Evolutionary conservation across 2,329 filamentous ascomycete species (phyloP).

Genomic region (Magnaporthiopsis incrustans): DNA sequence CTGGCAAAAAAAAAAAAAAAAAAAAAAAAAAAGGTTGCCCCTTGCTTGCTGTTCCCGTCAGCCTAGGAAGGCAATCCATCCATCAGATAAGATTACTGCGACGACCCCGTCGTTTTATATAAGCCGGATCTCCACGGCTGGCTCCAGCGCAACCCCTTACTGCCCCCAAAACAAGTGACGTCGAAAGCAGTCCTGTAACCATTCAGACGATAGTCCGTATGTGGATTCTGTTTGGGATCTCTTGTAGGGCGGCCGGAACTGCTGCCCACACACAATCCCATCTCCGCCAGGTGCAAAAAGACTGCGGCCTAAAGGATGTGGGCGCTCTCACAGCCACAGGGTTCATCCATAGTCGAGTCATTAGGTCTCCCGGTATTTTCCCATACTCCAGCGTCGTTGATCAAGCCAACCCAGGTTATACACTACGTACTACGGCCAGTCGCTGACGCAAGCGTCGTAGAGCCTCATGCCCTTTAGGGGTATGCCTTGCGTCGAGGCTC

Average conservation of each 20-base stretch:
- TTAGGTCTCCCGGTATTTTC: not conserved
- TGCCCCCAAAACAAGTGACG: not conserved
- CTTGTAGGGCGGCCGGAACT: too few species aligned
- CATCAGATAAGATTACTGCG: too few species aligned
- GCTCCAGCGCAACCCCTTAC: too few species aligned
- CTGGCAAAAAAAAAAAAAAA: too few species aligned
- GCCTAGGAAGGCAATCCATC: too few species aligned
- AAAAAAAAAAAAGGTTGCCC: too few species aligned
- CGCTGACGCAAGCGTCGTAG: not conserved
- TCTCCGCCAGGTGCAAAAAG: too few species aligned
- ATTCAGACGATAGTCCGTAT: not conserved
- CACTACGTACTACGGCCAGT: not conserved
- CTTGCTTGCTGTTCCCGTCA: too few species aligned
- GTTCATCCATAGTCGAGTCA: not conserved
- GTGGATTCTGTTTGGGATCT: not conserved
- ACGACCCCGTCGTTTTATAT: too few species aligned
- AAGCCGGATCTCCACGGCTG: too few species aligned
- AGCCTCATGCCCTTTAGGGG: not conserved
- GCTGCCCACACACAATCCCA: not conserved
- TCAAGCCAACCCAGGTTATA: not conserved
- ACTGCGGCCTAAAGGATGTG: not conserved
- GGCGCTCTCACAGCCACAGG: not conserved
- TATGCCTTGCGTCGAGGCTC: not conserved
- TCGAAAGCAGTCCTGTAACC: not conserved
- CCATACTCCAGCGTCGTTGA: not conserved